These are phyloP conservation scores for Pseudoperonospora humuli DNA, from an alignment of 352 stramenopile genomes.

Conservation along the genomic window DNA sequence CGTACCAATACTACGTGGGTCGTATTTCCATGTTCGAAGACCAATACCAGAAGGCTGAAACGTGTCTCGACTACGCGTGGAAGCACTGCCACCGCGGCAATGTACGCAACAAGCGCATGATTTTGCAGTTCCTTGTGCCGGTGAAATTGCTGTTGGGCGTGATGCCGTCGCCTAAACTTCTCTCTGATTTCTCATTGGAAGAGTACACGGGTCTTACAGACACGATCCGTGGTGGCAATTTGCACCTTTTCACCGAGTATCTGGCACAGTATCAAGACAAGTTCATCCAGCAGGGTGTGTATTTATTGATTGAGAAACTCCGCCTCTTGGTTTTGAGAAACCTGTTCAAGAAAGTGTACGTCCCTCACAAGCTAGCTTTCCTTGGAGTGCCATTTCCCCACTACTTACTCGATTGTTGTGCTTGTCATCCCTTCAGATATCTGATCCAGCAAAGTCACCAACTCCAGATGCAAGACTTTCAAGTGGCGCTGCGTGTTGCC, in stretches of 20 bases:
- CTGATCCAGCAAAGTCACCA: conserved; percentile 83
- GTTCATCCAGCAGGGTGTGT: conserved; percentile 90
- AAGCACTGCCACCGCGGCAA: conserved; percentile 85
- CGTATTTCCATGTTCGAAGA: conserved; percentile 96
- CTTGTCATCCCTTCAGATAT: conserved; percentile 34
- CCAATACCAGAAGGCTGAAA: conserved; percentile 92
- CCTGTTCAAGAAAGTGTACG: conserved; percentile 94
- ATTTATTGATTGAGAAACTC: conserved; percentile 95
- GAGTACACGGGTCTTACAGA: conserved; percentile 86
- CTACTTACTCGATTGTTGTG: neutral
- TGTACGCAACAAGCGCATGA: conserved; percentile 89
- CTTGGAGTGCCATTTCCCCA: neutral
- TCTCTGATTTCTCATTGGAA: conserved; percentile 85
- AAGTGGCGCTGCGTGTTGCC: conserved; percentile 79
- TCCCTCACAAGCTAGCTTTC: conserved; percentile 2
- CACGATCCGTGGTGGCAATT: conserved; percentile 87
- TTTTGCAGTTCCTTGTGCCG: conserved; percentile 92
- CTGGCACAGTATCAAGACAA: conserved; percentile 86
- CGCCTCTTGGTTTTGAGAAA: conserved; percentile 93
- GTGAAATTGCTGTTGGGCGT: conserved; percentile 91
- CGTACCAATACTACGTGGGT: conserved; percentile 94
- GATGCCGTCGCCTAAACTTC: conserved; percentile 85
- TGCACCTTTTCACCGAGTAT: conserved; percentile 90
- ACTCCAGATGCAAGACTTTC: conserved; percentile 86
- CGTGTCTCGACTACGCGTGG: conserved; percentile 91